Base-by-base conservation (phyloP, 1,284 basidiomycete genomes). In the Heterobasidion occidentale region DNA sequence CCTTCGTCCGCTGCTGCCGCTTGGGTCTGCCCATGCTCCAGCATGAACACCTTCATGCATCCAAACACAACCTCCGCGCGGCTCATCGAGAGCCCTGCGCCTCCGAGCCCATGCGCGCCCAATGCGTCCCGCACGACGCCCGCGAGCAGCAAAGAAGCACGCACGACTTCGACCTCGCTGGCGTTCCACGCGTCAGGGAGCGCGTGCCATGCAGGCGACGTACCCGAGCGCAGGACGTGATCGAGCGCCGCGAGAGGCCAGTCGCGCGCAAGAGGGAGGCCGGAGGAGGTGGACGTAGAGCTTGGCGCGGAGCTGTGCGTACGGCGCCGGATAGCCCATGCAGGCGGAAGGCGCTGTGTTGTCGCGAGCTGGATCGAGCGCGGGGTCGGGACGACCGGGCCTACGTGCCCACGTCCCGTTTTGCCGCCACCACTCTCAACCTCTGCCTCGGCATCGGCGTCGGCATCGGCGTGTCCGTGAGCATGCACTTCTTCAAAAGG, bases 31-130 rank as follows among this genome's bases (percentile, higher is more conserved):
- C 76, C 78, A 69, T 95, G 89, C 68, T 97, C 95, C 17, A 98
- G 82, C 92, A 97, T 94, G 72, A 93, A 95, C 12, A 98, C 85
- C 64, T 92, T 93, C 90, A 96, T 94, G 61, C 92, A 86, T 38
- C 79, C 82, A 62, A 96, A 88, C 3, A 86, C 72, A 1, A 77
- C 73, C 62, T 89, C 83, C 45, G 80, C 79, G 19, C 79, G 72
- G 15, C 70, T 73, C 62, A 84, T 67, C 4, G 71, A 68, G 56
- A 80, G 74, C 27, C 46, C 19, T 1, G 42, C 17, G 20, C 65
- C 59, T 1, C 57, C 59, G 46, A 83, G 68, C 1, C 72, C 74
- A 63, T 77, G 77, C 14, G 63, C 67, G n/a, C 60, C 60, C n/a
- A 86, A 51, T 19, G 65, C 64, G 51, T 69, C 64, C 36, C 67